Evolutionary conservation across 495 filamentous ascomycete species (phyloP), one percentile per base, ranked within the genome.

Genomic region (Penicillium goetzii): DNA sequence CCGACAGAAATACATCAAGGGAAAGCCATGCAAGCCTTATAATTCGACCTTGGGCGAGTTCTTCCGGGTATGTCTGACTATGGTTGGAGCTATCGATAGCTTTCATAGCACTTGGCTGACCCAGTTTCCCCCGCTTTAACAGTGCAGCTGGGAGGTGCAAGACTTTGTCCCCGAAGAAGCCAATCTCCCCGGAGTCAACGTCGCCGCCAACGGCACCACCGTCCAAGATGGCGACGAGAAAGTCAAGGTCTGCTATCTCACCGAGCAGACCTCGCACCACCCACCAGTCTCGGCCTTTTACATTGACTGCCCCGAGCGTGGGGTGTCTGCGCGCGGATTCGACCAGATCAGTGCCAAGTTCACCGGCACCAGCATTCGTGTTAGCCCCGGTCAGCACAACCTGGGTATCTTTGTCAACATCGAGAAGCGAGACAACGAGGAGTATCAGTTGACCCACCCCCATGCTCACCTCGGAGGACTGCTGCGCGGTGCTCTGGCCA

Each of bases 201-300:
- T 74, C 36, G 83, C 73, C 51, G 33, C 38, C 73, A 85, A 71
- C 76, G 62, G 67, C 25, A 43, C 71, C 25, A 68, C 65, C 26
- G 68, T 69, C 12, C 74, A 74, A 9, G 65, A 72, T 50, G 64
- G 75, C 53, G 79, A 77, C 51, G 68, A 87, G 84, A 80, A 82
- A 23, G 84, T 94, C 67, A 88, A 87, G 61, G 85, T 99, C 54
- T 97, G 92, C 33, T 99, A 93, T 69, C 79, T 99, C 65, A 99
- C 95, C 7, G 95, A 99, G 74, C 95, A 99, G 76, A 96, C 95
- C n/a, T 97, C 94, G 8, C 95, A 99, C 62, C 95, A 99, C 80
- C 95, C 95, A 15, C 95, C 95, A 14, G 94, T 99, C 65, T 97
- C 94, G 50, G 95, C 95, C 2, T 99, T 96, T 79, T 96, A 89